phyloP scores from a whole-genome alignment of 192 early-diverging fungal genomes.

The Mortierella hygrophila region DNA sequence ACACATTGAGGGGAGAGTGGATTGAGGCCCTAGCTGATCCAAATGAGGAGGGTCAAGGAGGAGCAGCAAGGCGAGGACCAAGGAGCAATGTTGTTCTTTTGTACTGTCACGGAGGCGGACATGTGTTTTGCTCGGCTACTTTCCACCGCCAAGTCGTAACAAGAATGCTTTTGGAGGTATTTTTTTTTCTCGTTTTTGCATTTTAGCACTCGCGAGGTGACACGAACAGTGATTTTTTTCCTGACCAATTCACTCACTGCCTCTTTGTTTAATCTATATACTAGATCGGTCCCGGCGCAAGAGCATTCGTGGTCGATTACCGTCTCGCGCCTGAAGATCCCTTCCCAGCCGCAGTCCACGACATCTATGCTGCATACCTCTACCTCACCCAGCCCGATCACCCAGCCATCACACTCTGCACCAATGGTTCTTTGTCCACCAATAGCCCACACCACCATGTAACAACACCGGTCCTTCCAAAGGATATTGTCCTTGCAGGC shows the following conservation, averaged over 20 bases:
- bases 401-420: conserved; percentile 11
- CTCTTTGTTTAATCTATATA: not conserved
- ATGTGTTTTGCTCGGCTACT: conserved; percentile 60
- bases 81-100: conserved; percentile 69
- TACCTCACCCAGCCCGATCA: conserved; percentile 43
- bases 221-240: not conserved
- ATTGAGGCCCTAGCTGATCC: conserved; percentile 45
- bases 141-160: conserved; percentile 62
- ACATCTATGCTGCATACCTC: conserved; percentile 42
- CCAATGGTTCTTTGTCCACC: not conserved
- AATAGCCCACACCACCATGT: not conserved
- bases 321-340: conserved; percentile 50
- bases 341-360: conserved; percentile 52
- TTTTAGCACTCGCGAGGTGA: not conserved
- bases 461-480: conserved; percentile 59
- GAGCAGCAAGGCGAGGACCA: not conserved
- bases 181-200: not conserved
- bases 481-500: conserved; percentile 74
- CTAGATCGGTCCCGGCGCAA: conserved; percentile 44
- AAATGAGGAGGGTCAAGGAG: not conserved
- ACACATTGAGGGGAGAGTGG: conserved; percentile 61
- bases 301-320: conserved; percentile 49
- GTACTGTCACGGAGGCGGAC: conserved; percentile 85
- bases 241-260: not conserved
- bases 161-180: conserved; percentile 60